A percentile compares a stretch with the other conserved stretches of the same genome.
phyloP scores from a whole-genome alignment of 768 basidiomycete genomes.

The Scleroderma citrinum region DNA sequence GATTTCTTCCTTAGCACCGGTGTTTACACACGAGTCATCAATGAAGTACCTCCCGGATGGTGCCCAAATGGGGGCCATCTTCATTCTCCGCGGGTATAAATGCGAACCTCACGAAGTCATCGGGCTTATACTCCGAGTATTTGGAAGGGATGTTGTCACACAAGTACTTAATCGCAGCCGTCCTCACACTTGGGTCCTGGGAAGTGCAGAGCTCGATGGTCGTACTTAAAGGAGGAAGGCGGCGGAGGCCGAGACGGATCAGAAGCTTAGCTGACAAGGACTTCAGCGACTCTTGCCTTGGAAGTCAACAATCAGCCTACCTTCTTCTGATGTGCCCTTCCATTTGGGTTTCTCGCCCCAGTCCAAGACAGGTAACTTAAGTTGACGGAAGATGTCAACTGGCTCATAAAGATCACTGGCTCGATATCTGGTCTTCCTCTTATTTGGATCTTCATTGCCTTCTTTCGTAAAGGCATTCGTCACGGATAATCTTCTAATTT shows the following conservation, averaged over 20 bases:
- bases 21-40: neutral
- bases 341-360: slow-evolving; percentile 82
- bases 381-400: slow-evolving; percentile 55
- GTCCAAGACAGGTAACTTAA: slow-evolving; percentile 79
- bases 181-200: slow-evolving; percentile 42
- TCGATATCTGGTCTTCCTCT: slow-evolving; percentile 45
- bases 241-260: slow-evolving; percentile 61
- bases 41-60: slow-evolving; percentile 53
- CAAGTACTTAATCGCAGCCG: slow-evolving; percentile 72
- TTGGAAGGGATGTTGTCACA: slow-evolving; percentile 61
- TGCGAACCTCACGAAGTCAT: slow-evolving; percentile 48
- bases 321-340: slow-evolving; percentile 81
- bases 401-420: slow-evolving; percentile 87
- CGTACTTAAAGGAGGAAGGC: slow-evolving; percentile 59
- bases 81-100: slow-evolving; percentile 75
- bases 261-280: slow-evolving; percentile 65
- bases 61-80: slow-evolving; percentile 49
- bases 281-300: neutral
- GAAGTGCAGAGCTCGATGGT: slow-evolving; percentile 67
- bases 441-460: slow-evolving; percentile 19
- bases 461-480: slow-evolving; percentile 77
- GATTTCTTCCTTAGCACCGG: neutral
- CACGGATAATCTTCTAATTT: slow-evolving; percentile 49
- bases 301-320: slow-evolving; percentile 32
- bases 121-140: slow-evolving; percentile 56